Conservation (phyloP, 768 basidiomycete genomes). For the Pleurotus citrinopileatus region DNA sequence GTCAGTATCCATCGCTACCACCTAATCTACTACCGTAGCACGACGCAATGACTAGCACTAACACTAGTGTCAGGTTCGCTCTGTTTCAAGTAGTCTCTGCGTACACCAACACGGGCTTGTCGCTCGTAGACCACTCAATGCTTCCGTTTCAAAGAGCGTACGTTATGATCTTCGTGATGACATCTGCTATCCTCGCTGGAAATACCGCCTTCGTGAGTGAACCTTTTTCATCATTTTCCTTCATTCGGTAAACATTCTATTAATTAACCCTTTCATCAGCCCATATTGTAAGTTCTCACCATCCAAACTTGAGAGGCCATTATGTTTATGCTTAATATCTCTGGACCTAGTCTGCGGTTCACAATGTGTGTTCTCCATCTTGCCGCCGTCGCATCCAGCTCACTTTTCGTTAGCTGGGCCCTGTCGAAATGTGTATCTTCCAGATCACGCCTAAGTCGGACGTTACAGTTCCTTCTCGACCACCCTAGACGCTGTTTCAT, state of each 20-base stretch:
- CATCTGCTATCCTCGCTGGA: slow-evolving; percentile 80
- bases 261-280: slow-evolving; percentile 39
- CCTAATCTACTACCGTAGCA: too few relatives aligned
- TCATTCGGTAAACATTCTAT: neutral
- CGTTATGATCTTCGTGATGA: slow-evolving; percentile 70
- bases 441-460: slow-evolving; percentile 66
- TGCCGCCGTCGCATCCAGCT: neutral
- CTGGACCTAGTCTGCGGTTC: slow-evolving; percentile 62
- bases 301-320: neutral
- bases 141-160: slow-evolving; percentile 87
- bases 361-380: slow-evolving; percentile 58
- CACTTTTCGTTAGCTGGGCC: slow-evolving; percentile 59
- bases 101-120: slow-evolving; percentile 87
- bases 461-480: slow-evolving; percentile 88
- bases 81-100: slow-evolving; percentile 83
- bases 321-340: neutral
- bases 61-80: too few relatives aligned
- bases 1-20: slow-evolving; percentile 48
- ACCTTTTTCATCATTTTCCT: neutral
- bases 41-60: too few relatives aligned
- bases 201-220: slow-evolving; percentile 91
- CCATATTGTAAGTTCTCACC: slow-evolving; percentile 68
- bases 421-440: slow-evolving; percentile 58
- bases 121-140: slow-evolving; percentile 88
- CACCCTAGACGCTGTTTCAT: slow-evolving; percentile 92